Conservation (phyloP, 2,329 filamentous ascomycete genomes). For the Emmonsiellopsis sp. region DNA sequence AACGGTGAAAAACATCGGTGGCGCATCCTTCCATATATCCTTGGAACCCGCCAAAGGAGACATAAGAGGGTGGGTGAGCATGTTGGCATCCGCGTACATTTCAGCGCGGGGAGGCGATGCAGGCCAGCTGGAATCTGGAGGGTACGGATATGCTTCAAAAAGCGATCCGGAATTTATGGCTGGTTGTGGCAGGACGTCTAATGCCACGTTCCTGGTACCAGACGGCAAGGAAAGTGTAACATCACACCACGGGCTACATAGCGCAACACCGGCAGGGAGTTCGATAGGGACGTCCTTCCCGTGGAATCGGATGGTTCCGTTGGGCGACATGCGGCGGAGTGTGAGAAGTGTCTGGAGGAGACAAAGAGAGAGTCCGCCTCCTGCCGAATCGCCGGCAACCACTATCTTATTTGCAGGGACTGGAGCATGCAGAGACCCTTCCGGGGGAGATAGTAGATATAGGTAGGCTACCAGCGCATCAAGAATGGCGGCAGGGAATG, state of each 20-base stretch:
- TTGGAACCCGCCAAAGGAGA: constrained; percentile 27
- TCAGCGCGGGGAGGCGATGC: constrained; percentile 32
- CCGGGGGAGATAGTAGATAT: constrained; percentile 35
- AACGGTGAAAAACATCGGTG: constrained; percentile 31
- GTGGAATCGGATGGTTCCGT: constrained; percentile 28
- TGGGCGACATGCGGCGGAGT: constrained; percentile 22
- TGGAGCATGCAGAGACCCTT: constrained; percentile 32
- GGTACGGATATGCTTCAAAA: constrained; percentile 19
- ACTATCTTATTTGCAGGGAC: constrained; percentile 36
- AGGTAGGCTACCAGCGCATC: constrained; percentile 40
- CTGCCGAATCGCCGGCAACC: constrained; percentile 38
- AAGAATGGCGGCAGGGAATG: constrained; percentile 38
- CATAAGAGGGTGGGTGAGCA: constrained; percentile 31
- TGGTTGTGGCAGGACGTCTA: constrained; percentile 31
- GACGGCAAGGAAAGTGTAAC: constrained; percentile 34
- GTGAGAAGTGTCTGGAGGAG: constrained; percentile 35
- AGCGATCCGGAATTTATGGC: constrained; percentile 14
- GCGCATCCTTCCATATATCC: constrained; percentile 31
- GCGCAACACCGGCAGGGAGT: constrained; percentile 31
- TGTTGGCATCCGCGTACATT: constrained; percentile 30
- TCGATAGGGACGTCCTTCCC: constrained; percentile 30
- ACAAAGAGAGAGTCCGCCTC: constrained; percentile 32
- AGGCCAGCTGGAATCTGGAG: constrained; percentile 32
- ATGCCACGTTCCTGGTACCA: constrained; percentile 24
- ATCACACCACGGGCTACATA: constrained; percentile 35